Evolutionary conservation across 805 yeast species (phyloP).

Genomic region (Lipomyces anomalus): DNA sequence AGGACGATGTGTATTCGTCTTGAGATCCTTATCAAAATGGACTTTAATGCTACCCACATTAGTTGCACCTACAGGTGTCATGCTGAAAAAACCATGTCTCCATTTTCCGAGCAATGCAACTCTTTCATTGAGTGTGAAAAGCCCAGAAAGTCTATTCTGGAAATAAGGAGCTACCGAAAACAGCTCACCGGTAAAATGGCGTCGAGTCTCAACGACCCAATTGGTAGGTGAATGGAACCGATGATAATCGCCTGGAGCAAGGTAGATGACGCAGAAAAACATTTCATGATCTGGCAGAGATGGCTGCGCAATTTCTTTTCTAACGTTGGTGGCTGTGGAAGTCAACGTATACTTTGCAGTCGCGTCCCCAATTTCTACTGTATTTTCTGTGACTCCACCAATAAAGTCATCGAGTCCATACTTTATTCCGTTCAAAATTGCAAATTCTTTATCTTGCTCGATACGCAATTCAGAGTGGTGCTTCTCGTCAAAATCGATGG

Average conservation of each 20-base stretch:
- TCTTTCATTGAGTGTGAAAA: slow-evolving; percentile 88
- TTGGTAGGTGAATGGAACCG: slow-evolving; percentile 92
- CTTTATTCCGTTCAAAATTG: slow-evolving; percentile 67
- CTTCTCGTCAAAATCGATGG: slow-evolving; percentile 42
- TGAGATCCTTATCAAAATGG: slow-evolving; percentile 83
- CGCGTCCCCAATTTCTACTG: slow-evolving; percentile 63
- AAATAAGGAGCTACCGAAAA: slow-evolving; percentile 96
- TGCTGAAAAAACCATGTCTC: slow-evolving; percentile 94
- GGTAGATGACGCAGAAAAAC: slow-evolving; percentile 83
- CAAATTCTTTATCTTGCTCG: slow-evolving; percentile 64
- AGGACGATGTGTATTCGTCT: slow-evolving; percentile 62
- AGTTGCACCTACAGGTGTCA: slow-evolving; percentile 99
- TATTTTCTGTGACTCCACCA: slow-evolving; percentile 54
- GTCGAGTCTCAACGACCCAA: slow-evolving; percentile 91
- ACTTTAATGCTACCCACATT: slow-evolving; percentile 93
- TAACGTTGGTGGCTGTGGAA: slow-evolving; percentile 6
- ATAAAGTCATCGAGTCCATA: slow-evolving; percentile 64
- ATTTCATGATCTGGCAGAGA: slow-evolving; percentile 32
- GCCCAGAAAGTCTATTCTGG: slow-evolving; percentile 77
- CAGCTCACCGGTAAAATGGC: slow-evolving; percentile 93
- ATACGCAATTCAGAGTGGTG: slow-evolving; percentile 33
- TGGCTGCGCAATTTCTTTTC: slow-evolving; percentile 19
- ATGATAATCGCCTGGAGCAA: slow-evolving; percentile 98
- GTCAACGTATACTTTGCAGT: slow-evolving; percentile 5
- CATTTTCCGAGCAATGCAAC: slow-evolving; percentile 93